Evolutionary conservation across 148 eudicot genomes (phyloP).

Genomic region (Polygonum maritimum): DNA sequence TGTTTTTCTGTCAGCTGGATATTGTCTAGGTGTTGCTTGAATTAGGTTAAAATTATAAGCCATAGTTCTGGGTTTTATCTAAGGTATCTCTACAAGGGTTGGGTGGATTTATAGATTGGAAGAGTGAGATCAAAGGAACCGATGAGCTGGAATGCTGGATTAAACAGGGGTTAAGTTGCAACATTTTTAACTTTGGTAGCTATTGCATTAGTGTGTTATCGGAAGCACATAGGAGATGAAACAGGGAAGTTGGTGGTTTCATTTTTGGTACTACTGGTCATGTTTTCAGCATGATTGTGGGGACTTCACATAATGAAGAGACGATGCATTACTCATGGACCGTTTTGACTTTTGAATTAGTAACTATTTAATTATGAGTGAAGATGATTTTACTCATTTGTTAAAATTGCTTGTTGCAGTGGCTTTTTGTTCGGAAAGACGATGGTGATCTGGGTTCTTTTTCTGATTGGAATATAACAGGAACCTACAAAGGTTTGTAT

Average conservation of each 20-base stretch:
- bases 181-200: background rate
- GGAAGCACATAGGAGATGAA: background rate
- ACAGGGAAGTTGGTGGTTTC: background rate
- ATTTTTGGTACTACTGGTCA: background rate
- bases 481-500: conserved; percentile 87
- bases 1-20: background rate
- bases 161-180: background rate
- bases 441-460: conserved; percentile 65
- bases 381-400: conserved; percentile 7
- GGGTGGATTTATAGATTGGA: background rate
- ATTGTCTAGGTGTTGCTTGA: background rate
- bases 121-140: background rate
- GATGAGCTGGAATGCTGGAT: background rate
- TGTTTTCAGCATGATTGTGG: background rate
- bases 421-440: conserved; percentile 77
- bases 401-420: conserved; percentile 38
- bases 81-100: too few relatives aligned
- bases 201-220: background rate
- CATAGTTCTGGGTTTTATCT: background rate
- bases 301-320: background rate
- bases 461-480: conserved; percentile 91
- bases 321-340: background rate
- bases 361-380: background rate
- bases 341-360: background rate
- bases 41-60: background rate